phyloP scores from a whole-genome alignment of 2,329 filamentous ascomycete species.

The Pseudohalonectria lignicola region DNA sequence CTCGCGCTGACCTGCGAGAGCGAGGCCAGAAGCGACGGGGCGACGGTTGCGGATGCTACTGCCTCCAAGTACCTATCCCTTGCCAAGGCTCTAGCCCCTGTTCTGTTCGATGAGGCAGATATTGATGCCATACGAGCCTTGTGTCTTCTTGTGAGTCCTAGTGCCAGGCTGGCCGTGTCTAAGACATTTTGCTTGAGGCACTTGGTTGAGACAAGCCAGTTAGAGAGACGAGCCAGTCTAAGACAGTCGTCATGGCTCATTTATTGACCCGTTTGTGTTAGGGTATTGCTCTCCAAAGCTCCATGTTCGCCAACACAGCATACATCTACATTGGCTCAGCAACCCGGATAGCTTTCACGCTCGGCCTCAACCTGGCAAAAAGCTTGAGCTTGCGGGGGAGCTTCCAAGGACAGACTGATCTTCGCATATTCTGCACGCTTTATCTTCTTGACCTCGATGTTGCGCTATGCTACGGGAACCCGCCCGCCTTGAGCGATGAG shows the following conservation, averaged over 20 bases:
- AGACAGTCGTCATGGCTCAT: not conserved
- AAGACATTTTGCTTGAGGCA: too few relatives aligned
- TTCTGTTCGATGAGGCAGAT: constrained; percentile 14
- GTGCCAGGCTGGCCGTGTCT: too few relatives aligned
- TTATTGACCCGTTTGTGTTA: not conserved
- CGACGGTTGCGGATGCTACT: constrained; percentile 1
- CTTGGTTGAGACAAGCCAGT: too few relatives aligned
- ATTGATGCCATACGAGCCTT: constrained; percentile 14
- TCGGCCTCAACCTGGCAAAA: constrained; percentile 13
- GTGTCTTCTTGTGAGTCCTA: constrained; percentile 11
- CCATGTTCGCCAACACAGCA: constrained; percentile 13
- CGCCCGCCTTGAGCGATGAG: constrained; percentile 12
- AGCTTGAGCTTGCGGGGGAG: constrained; percentile 11
- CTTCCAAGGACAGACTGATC: constrained; percentile 13
- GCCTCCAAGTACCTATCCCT: constrained; percentile 12
- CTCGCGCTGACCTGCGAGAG: constrained; percentile 15
- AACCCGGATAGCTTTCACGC: constrained; percentile 13
- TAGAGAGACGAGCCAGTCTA: too few relatives aligned
- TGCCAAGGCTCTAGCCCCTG: constrained; percentile 12
- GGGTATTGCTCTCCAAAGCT: constrained; percentile 12
- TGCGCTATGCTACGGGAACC: constrained; percentile 14
- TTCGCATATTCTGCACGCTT: constrained; percentile 13
- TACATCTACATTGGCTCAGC: constrained; percentile 16
- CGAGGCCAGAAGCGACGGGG: constrained; percentile 8
- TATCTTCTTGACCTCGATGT: constrained; percentile 16